These are phyloP conservation scores for Monosporascus sp. DNA, from an alignment of 2,329 filamentous ascomycete species.

Conservation along the genomic window DNA sequence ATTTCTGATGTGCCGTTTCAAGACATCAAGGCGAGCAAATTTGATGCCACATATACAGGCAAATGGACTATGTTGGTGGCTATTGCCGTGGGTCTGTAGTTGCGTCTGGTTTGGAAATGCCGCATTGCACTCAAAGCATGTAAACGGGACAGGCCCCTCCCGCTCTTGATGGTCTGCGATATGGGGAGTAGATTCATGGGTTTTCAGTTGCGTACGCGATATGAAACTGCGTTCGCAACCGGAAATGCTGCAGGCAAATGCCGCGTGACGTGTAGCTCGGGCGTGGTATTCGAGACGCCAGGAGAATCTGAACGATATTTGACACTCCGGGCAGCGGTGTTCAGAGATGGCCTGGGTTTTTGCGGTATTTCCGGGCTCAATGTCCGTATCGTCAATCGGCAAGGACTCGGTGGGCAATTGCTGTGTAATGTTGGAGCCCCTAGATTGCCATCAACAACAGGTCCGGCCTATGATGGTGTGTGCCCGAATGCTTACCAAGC, in stretches of 20 bases:
- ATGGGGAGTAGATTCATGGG: constrained; percentile 1
- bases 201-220: no score
- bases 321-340: background rate
- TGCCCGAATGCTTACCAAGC: no score
- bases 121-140: constrained; percentile 12
- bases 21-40: constrained; percentile 23
- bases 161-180: constrained; percentile 9
- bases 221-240: background rate
- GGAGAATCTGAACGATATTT: background rate
- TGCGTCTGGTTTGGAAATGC: background rate
- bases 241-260: background rate
- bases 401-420: no score
- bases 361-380: background rate
- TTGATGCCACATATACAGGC: constrained; percentile 17
- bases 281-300: background rate
- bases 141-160: background rate
- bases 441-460: no score
- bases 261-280: background rate
- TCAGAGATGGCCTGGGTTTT: background rate
- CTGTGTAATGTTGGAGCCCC: no score
- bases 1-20: constrained; percentile 19
- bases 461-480: no score
- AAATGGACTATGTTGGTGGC: constrained; percentile 11
- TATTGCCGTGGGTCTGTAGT: constrained; percentile 4
- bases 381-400: background rate